Base-by-base conservation (phyloP, 768 basidiomycete genomes). In the Hypholoma fasciculare region DNA sequence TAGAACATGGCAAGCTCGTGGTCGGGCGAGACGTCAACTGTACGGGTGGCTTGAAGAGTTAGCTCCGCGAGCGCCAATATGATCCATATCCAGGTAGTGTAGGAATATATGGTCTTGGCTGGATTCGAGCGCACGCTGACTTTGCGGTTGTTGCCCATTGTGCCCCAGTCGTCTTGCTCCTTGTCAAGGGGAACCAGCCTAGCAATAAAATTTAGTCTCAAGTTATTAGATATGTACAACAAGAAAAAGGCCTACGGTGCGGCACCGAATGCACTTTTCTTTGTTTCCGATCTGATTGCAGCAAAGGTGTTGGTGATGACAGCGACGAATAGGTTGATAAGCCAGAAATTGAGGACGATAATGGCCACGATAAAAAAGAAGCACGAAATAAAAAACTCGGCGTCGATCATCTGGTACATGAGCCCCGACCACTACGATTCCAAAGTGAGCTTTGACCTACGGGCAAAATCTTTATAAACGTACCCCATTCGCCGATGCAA, bases 291-390 rank as follows among this genome's bases (percentile, higher is more conserved):
- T 37, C 93, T 79, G 59, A 97, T 97, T 14, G 90, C 91, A 16
- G 86, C 85, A 70, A 98, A 98, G 0, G 92, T 92, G 66, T 94
- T 90, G 27, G 94, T 93, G 61, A 96, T 96, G n/a, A 97, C 94
- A 16, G 96, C 95, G 56, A 97, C 92, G 69, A 96, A 90, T 44
- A 97, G 72, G 69, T 95, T 94, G 78, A 96, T 88, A 57, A 96
- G 79, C 92, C 92, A 94, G 69, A 97, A 93, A 71, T 98, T 96
- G 64, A 98, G 80, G 20, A 97, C 82, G 62, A 98, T 75, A 59
- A 98, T 77, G 54, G 87, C 88, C 30, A 86, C 73, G 59, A 98
- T 88, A 76, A 92, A 97, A 75, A 92, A 98, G 58, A 95, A 77
- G 61, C 83, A 89, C 1, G 94, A 92, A n/a, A 88, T 74, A 68